These are phyloP conservation scores for Lepidium didymum DNA, from an alignment of 345 rosid genomes.

Conservation along the genomic window DNA sequence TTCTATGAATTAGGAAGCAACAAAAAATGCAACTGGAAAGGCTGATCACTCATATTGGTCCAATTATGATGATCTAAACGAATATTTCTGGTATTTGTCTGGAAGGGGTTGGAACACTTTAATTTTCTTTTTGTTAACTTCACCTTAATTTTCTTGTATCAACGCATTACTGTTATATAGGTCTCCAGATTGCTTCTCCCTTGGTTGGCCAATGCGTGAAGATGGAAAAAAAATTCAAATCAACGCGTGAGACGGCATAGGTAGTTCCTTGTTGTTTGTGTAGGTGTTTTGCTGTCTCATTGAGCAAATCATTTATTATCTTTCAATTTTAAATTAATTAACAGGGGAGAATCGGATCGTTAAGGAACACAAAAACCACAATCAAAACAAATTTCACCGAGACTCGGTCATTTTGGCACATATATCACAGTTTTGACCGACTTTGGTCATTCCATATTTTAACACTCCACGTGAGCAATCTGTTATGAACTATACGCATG, in stretches of 20 bases:
- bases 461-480: too few species aligned
- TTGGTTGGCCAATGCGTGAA: conserved; percentile 99
- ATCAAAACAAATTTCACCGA: conserved; percentile 92
- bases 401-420: conserved; percentile 91
- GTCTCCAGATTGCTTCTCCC: conserved; percentile 94
- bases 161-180: conserved; percentile 54
- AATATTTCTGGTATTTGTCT: conserved; percentile 99
- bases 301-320: too few species aligned
- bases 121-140: too few species aligned
- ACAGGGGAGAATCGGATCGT: too few species aligned
- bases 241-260: too few species aligned
- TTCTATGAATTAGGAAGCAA: conserved; percentile 62
- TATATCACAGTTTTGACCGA: conserved; percentile 89
- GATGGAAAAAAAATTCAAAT: too few species aligned
- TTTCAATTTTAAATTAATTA: too few species aligned
- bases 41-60: conserved; percentile 88
- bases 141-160: too few species aligned
- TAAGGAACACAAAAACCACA: conserved; percentile 45
- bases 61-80: conserved; percentile 96
- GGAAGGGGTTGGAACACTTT: too few species aligned
- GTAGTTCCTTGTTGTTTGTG: too few species aligned
- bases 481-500: too few species aligned
- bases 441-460: conserved; percentile 90
- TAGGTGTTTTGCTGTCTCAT: too few species aligned
- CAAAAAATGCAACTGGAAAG: conserved; percentile 58